Conservation (phyloP, 441 rosid genomes). For the Omphalea diandra region DNA sequence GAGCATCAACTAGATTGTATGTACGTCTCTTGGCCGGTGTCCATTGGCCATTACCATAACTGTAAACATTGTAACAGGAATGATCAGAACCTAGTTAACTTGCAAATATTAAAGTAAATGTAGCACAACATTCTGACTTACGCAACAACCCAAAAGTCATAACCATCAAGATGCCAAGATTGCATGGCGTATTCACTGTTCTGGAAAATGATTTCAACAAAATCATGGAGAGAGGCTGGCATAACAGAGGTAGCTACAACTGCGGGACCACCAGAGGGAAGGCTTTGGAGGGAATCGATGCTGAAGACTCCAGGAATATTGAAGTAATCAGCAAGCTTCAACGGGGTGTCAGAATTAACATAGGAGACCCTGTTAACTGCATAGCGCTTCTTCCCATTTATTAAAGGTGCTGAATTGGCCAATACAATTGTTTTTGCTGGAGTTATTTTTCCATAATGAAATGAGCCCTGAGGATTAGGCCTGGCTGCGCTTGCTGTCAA, state of each 20-base stretch:
- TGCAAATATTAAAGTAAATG: neutral
- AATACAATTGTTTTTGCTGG: conserved; percentile 53
- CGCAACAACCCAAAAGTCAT: conserved; percentile 93
- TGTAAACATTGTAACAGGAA: conserved; percentile 22
- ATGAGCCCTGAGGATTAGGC: conserved; percentile 95
- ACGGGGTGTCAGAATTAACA: conserved; percentile 72
- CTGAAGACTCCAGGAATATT: conserved; percentile 72
- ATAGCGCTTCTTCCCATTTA: conserved; percentile 75
- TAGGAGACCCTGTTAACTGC: conserved; percentile 76
- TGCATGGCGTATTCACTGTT: conserved; percentile 70
- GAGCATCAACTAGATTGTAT: conserved; percentile 75
- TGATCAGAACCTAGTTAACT: conserved; percentile 7
- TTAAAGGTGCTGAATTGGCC: conserved; percentile 66
- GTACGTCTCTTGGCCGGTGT: conserved; percentile 44
- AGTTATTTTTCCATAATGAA: conserved; percentile 72
- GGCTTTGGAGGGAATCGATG: conserved; percentile 44
- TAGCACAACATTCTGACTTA: conserved; percentile 29
- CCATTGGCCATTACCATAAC: conserved; percentile 86
- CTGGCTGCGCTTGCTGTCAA: conserved; percentile 92
- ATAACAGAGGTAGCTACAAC: conserved; percentile 63
- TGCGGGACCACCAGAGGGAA: conserved; percentile 48
- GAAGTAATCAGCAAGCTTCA: conserved; percentile 86
- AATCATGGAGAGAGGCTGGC: conserved; percentile 58
- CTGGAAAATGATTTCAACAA: conserved; percentile 72
- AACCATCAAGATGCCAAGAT: conserved; percentile 99